phyloP scores from a whole-genome alignment of 768 basidiomycete genomes.

The Melanogaster broomeanus region DNA sequence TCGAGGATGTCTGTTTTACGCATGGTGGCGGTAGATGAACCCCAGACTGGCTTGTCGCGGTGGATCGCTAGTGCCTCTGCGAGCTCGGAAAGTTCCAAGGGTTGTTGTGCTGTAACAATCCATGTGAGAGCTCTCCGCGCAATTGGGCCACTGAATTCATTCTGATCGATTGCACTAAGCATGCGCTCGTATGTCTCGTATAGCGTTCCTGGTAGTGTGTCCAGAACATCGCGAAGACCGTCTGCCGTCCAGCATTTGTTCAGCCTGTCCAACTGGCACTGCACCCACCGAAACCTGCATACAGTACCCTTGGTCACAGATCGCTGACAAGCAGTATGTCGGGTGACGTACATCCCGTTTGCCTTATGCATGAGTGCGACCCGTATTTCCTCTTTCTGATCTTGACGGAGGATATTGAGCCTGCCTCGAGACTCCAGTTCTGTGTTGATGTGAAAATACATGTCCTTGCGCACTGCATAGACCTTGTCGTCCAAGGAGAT shows the following conservation, averaged over 20 bases:
- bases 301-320: too few relatives aligned
- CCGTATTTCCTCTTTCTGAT: too few relatives aligned
- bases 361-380: too few relatives aligned
- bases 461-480: too few relatives aligned
- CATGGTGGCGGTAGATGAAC: neutral
- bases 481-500: too few relatives aligned
- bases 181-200: conserved; percentile 10
- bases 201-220: neutral
- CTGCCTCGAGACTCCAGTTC: too few relatives aligned
- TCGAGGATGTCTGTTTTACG: neutral
- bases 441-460: too few relatives aligned
- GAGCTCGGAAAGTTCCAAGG: neutral
- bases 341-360: too few relatives aligned
- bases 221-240: neutral
- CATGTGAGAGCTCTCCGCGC: neutral
- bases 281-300: too few relatives aligned
- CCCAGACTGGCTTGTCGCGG: neutral
- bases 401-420: too few relatives aligned
- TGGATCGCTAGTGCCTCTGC: neutral
- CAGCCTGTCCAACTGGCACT: conserved; percentile 5
- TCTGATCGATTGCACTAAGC: neutral
- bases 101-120: neutral
- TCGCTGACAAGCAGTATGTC: too few relatives aligned
- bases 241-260: neutral
- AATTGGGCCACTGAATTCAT: neutral